Evolutionary conservation across 2,329 filamentous ascomycete species (phyloP).

Genomic region (Cytospora chrysosperma): DNA sequence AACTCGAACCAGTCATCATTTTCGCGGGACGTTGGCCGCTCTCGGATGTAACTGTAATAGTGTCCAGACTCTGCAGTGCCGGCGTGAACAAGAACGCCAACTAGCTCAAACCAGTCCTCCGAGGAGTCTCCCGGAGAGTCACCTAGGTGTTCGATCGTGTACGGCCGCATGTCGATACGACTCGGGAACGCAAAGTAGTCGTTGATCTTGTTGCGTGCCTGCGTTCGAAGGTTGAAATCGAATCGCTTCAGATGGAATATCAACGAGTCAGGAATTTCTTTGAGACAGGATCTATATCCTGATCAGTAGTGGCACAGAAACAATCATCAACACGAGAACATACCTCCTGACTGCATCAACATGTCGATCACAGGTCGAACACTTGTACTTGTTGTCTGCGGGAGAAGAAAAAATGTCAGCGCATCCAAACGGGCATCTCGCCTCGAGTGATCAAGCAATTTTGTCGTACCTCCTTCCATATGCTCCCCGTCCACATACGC

Average conservation of each 20-base stretch:
- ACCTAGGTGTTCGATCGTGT: conserved; percentile 82
- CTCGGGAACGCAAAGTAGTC: conserved; percentile 88
- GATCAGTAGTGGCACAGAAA: conserved; percentile 18
- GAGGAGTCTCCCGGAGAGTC: conserved; percentile 53
- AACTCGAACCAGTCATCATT: conserved; percentile 78
- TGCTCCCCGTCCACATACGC: conserved; percentile 96
- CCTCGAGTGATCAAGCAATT: no score
- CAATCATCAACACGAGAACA: conserved; percentile 21
- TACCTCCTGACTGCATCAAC: conserved; percentile 91
- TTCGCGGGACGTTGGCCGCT: conserved; percentile 59
- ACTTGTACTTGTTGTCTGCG: conserved; percentile 94
- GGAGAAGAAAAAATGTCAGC: conserved; percentile 9
- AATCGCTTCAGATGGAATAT: conserved; percentile 95
- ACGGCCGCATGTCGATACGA: conserved; percentile 81
- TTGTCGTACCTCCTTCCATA: conserved; percentile 75
- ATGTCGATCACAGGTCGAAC: conserved; percentile 81
- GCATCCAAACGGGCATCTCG: not conserved
- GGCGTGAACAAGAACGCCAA: conserved; percentile 91
- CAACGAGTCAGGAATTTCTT: conserved; percentile 87
- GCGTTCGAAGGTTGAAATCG: conserved; percentile 73
- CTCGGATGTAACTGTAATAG: conserved; percentile 93
- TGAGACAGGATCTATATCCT: conserved; percentile 71
- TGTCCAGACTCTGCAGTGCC: conserved; percentile 93
- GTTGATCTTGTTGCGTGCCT: conserved; percentile 89
- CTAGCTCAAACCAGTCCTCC: conserved; percentile 84